These are phyloP conservation scores for Fusarium abutilonis DNA, from an alignment of 2,329 filamentous ascomycete genomes.

Conservation along the genomic window DNA sequence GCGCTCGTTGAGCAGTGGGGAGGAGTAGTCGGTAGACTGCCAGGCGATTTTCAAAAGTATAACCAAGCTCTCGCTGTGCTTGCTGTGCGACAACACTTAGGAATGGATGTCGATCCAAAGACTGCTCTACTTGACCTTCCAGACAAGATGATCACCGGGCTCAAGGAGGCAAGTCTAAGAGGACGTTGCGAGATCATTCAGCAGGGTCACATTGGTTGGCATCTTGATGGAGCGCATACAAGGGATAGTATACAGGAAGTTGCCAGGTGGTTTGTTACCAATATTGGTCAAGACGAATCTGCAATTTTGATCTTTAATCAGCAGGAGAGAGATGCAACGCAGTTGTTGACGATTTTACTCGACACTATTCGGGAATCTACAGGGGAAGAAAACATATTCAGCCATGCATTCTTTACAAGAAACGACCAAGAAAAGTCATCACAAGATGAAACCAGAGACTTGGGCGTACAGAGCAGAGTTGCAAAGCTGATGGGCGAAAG, in stretches of 20 bases:
- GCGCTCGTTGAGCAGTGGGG: conserved; percentile 54
- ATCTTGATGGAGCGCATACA: conserved; percentile 89
- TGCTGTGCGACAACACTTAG: conserved; percentile 68
- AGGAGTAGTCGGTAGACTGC: conserved; percentile 55
- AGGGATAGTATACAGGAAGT: conserved; percentile 82
- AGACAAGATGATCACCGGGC: conserved; percentile 66
- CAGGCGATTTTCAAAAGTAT: conserved; percentile 64
- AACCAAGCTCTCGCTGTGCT: conserved; percentile 68
- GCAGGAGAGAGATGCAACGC: conserved; percentile 79
- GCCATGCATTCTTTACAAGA: conserved; percentile 81
- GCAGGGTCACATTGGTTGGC: conserved; percentile 70
- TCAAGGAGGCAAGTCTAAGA: conserved; percentile 73
- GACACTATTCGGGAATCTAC: conserved; percentile 58
- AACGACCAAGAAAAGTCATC: conserved; percentile 62
- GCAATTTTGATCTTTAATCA: conserved; percentile 88
- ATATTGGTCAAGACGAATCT: conserved; percentile 48
- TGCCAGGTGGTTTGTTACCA: conserved; percentile 77
- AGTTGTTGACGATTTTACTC: conserved; percentile 72
- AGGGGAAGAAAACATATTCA: conserved; percentile 63
- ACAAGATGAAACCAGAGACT: conserved; percentile 54
- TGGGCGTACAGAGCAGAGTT: conserved; percentile 73
- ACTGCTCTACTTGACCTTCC: conserved; percentile 43
- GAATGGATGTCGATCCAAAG: conserved; percentile 39
- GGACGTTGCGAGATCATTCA: conserved; percentile 79
- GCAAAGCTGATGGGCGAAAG: conserved; percentile 68